Percentiles rank a stretch among this genome's conserved stretches.
Evolutionary conservation across 371 early-diverging fungal species (phyloP).

Genomic region (Mortierella sp.): DNA sequence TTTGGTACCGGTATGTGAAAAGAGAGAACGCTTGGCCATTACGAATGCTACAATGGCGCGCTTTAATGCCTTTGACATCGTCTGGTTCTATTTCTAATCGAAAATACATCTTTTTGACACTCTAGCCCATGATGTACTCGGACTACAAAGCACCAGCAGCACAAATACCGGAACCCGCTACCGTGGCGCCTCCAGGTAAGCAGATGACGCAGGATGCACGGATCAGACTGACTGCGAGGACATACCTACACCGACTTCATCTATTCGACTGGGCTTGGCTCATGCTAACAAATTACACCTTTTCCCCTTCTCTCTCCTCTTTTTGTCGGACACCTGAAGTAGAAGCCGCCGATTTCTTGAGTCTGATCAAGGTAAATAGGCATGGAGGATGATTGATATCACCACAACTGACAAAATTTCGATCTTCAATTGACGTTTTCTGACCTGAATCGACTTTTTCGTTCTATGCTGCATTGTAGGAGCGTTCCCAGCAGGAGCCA

Average conservation of each 20-base stretch:
- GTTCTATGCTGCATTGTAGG: conserved; percentile 9
- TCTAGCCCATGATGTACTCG: conserved; percentile 56
- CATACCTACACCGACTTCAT: not conserved
- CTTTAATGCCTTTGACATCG: not conserved
- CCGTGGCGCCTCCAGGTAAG: conserved; percentile 13
- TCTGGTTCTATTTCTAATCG: not conserved
- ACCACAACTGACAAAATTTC: not conserved
- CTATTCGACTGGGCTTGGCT: not conserved
- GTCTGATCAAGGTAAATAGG: conserved; percentile 40
- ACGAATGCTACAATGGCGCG: not conserved
- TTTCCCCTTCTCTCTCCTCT: not conserved
- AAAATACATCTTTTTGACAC: not conserved
- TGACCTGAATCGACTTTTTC: not conserved
- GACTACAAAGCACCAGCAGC: conserved; percentile 28
- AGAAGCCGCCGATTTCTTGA: conserved; percentile 51
- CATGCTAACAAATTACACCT: not conserved
- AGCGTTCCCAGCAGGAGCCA: conserved; percentile 50
- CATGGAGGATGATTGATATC: not conserved
- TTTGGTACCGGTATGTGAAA: conserved; percentile 40
- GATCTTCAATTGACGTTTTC: not conserved
- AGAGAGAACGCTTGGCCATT: not conserved
- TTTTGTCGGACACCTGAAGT: not conserved
- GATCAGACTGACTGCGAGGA: not conserved
- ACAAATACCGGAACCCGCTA: conserved; percentile 12
- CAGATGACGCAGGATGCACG: not conserved